phyloP scores from a whole-genome alignment of 2,329 filamentous ascomycete genomes.

The Scedosporium minutisporum region DNA sequence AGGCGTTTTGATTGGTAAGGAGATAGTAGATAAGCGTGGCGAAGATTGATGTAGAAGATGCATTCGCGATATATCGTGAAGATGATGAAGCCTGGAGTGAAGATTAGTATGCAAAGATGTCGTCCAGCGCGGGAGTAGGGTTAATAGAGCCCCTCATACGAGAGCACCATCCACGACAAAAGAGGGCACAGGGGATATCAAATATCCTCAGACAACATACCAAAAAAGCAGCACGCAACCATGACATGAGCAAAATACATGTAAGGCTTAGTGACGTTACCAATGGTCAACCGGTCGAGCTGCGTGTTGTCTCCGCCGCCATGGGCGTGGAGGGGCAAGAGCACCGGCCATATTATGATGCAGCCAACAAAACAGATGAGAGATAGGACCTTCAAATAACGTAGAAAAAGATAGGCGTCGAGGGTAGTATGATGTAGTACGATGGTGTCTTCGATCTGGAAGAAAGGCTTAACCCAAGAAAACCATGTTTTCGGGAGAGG shows the following conservation, averaged over 20 bases:
- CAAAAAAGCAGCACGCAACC: slow-evolving; percentile 74
- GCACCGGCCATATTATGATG: slow-evolving; percentile 73
- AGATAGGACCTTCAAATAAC: slow-evolving; percentile 69
- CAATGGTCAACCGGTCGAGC: slow-evolving; percentile 41
- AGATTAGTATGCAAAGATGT: background rate
- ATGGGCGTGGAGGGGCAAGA: slow-evolving; percentile 76
- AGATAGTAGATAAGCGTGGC: slow-evolving; percentile 86
- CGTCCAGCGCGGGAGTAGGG: too few relatives aligned
- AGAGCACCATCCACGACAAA: background rate
- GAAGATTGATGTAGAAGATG: slow-evolving; percentile 87
- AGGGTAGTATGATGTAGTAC: slow-evolving; percentile 79
- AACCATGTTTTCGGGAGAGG: slow-evolving; percentile 46
- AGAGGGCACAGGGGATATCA: background rate
- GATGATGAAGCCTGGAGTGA: slow-evolving; percentile 58
- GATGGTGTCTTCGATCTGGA: slow-evolving; percentile 61
- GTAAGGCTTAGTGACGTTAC: slow-evolving; percentile 45
- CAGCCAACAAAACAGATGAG: slow-evolving; percentile 74
- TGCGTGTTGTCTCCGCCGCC: slow-evolving; percentile 57
- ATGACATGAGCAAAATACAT: slow-evolving; percentile 74
- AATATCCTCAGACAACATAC: slow-evolving; percentile 13
- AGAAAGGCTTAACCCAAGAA: slow-evolving; percentile 54
- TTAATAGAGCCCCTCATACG: too few relatives aligned
- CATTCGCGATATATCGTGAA: slow-evolving; percentile 83
- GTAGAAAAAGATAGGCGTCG: slow-evolving; percentile 80
- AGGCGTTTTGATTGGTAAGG: slow-evolving; percentile 75